Evolutionary conservation across 2,329 filamentous ascomycete genomes (phyloP).

Genomic region (Zymoseptoria passerinii): DNA sequence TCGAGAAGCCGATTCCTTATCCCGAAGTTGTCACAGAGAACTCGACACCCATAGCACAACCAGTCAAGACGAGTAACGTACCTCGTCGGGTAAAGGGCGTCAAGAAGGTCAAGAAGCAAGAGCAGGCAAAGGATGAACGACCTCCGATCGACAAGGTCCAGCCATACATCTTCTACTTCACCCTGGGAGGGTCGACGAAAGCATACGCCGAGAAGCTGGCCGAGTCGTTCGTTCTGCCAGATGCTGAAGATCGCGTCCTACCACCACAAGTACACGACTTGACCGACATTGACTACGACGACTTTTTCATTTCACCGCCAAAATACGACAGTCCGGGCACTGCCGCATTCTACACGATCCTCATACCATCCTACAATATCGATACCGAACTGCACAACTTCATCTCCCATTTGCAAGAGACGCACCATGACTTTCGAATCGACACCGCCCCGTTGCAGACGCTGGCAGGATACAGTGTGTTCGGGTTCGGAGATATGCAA

Average conservation of each 20-base stretch:
- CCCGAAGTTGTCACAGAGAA: not conserved
- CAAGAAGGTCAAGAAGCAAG: conserved; percentile 16
- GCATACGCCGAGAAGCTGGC: conserved; percentile 58
- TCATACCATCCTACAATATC: conserved; percentile 90
- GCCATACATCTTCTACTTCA: conserved; percentile 79
- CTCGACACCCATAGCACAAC: not conserved
- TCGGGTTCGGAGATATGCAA: conserved; percentile 85
- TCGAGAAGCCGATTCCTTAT: conserved; percentile 12
- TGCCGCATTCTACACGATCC: conserved; percentile 66
- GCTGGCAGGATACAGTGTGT: conserved; percentile 81
- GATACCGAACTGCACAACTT: conserved; percentile 86
- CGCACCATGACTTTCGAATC: conserved; percentile 92
- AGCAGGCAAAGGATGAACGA: not conserved
- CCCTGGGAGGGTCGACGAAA: conserved; percentile 75
- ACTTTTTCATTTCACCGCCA: conserved; percentile 76
- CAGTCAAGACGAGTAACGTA: conserved; percentile 10
- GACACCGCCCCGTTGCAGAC: conserved; percentile 74
- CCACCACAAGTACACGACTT: conserved; percentile 65
- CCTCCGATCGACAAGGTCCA: conserved; percentile 41
- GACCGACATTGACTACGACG: conserved; percentile 82
- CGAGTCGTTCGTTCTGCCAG: conserved; percentile 40
- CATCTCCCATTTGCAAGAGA: conserved; percentile 79
- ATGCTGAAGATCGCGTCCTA: conserved; percentile 35
- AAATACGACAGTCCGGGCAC: conserved; percentile 55
- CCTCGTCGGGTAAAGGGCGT: conserved; percentile 27